phyloP scores from a whole-genome alignment of 768 basidiomycete genomes.

The Gelatoporia subvermispora region DNA sequence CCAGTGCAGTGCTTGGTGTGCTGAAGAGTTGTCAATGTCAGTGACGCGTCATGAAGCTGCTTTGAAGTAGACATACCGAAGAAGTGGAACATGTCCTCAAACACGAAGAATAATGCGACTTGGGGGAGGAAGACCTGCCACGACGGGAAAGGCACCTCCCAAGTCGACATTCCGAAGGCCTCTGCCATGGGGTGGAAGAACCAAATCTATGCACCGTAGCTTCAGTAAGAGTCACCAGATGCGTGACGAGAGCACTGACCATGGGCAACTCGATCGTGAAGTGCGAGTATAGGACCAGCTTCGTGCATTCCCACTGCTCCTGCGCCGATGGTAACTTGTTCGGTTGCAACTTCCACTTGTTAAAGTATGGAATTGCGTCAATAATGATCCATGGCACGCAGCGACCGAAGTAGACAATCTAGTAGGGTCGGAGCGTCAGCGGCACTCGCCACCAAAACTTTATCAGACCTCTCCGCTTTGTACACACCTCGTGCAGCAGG shows the following conservation, averaged over 20 bases:
- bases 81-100: slow-evolving; percentile 96
- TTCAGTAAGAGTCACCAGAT: neutral
- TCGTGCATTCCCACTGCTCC: slow-evolving; percentile 96
- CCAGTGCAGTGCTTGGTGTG: slow-evolving; percentile 86
- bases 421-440: neutral
- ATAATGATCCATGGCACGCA: slow-evolving; percentile 94
- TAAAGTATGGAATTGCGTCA: slow-evolving; percentile 91
- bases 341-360: slow-evolving; percentile 90
- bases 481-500: slow-evolving; percentile 84
- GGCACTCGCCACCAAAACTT: neutral
- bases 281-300: slow-evolving; percentile 89
- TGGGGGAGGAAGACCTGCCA: slow-evolving; percentile 68
- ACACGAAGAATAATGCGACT: slow-evolving; percentile 85
- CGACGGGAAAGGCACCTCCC: slow-evolving; percentile 88
- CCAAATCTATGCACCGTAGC: slow-evolving; percentile 56
- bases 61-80: slow-evolving; percentile 44
- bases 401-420: slow-evolving; percentile 97
- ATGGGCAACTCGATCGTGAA: slow-evolving; percentile 93
- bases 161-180: slow-evolving; percentile 82
- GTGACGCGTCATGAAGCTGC: neutral
- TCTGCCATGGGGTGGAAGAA: slow-evolving; percentile 90
- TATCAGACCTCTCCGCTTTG: no score
- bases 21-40: slow-evolving; percentile 31
- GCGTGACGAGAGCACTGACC: slow-evolving; percentile 39
- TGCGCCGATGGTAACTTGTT: slow-evolving; percentile 70